A percentile compares a stretch with the other conserved stretches of the same genome.
These are phyloP conservation scores for Pythium utonaiense DNA, from an alignment of 352 stramenopile species.

Conservation along the genomic window DNA sequence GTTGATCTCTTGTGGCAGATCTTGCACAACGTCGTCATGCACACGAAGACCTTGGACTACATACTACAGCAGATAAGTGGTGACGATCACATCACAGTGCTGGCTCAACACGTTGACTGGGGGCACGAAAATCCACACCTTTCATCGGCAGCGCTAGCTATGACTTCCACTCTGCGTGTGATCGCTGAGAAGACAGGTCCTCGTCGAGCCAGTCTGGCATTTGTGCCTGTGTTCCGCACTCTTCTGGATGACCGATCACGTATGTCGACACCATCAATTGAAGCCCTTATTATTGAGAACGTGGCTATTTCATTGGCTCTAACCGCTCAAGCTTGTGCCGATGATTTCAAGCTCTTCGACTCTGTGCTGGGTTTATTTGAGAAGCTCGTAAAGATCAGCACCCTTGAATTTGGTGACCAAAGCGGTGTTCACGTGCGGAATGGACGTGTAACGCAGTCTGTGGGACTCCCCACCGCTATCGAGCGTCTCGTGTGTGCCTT, in stretches of 20 bases:
- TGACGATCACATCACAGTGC: neutral
- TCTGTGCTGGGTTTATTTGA: neutral
- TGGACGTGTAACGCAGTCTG: neutral
- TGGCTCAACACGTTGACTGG: neutral
- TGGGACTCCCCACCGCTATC: constrained; percentile 3
- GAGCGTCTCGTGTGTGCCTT: constrained; percentile 13
- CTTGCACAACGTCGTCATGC: constrained; percentile 4
- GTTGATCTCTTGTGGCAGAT: constrained; percentile 12
- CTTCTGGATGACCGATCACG: neutral
- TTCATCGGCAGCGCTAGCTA: neutral
- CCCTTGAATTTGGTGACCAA: neutral
- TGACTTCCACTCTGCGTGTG: neutral
- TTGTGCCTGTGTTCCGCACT: neutral
- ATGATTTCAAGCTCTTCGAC: neutral
- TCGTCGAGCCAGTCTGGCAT: constrained; percentile 1
- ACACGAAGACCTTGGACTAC: neutral
- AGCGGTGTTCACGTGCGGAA: neutral
- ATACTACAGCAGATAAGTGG: constrained; percentile 2
- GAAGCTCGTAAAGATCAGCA: neutral
- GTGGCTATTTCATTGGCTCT: neutral
- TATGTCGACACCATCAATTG: neutral
- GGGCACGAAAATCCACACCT: neutral
- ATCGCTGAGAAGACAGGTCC: neutral
- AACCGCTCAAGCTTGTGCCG: neutral
- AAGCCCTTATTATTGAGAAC: neutral